phyloP scores from a whole-genome alignment of 2,329 filamentous ascomycete species.

The Colletotrichum zoysiae region DNA sequence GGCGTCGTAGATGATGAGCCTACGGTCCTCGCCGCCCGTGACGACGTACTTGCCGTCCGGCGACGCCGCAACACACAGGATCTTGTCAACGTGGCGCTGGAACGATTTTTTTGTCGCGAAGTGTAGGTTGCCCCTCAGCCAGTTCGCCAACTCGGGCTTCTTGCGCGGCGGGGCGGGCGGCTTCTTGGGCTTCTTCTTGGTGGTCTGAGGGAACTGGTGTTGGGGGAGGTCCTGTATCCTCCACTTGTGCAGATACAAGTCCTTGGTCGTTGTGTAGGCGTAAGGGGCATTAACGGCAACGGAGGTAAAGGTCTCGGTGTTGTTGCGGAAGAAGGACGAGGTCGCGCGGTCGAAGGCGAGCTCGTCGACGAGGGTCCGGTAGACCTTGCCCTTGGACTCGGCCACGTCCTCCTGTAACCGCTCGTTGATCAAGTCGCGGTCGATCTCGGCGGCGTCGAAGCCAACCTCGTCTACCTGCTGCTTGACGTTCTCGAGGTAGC shows the following conservation, averaged over 20 bases:
- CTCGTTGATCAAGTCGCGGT: slow-evolving; percentile 91
- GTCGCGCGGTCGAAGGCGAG: slow-evolving; percentile 77
- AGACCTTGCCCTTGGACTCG: slow-evolving; percentile 90
- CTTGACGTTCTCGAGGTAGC: slow-evolving; percentile 91
- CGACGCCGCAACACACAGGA: slow-evolving; percentile 87
- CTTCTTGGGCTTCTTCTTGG: slow-evolving; percentile 68
- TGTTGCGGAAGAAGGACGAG: slow-evolving; percentile 81
- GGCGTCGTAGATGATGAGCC: slow-evolving; percentile 90
- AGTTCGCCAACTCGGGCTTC: slow-evolving; percentile 73
- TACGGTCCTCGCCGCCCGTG: slow-evolving; percentile 87
- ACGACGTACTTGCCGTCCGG: slow-evolving; percentile 91
- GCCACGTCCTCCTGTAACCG: slow-evolving; percentile 91
- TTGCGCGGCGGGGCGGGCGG: slow-evolving; percentile 68
- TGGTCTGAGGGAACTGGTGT: slow-evolving; percentile 71
- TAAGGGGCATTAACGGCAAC: slow-evolving; percentile 84
- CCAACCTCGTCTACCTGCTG: slow-evolving; percentile 85
- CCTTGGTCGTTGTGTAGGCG: slow-evolving; percentile 90
- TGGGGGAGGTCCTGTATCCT: slow-evolving; percentile 76
- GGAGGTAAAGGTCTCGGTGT: slow-evolving; percentile 82
- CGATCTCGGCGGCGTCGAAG: slow-evolving; percentile 94
- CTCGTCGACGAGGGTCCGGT: slow-evolving; percentile 81
- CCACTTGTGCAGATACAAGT: slow-evolving; percentile 90
- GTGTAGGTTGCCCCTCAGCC: slow-evolving; percentile 71
- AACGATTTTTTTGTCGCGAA: slow-evolving; percentile 74
- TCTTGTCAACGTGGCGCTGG: slow-evolving; percentile 82